Percentiles rank a stretch among this genome's conserved stretches.
Evolutionary conservation across 352 stramenopile genomes (phyloP).

Genomic region (Aphanomyces euteiches): DNA sequence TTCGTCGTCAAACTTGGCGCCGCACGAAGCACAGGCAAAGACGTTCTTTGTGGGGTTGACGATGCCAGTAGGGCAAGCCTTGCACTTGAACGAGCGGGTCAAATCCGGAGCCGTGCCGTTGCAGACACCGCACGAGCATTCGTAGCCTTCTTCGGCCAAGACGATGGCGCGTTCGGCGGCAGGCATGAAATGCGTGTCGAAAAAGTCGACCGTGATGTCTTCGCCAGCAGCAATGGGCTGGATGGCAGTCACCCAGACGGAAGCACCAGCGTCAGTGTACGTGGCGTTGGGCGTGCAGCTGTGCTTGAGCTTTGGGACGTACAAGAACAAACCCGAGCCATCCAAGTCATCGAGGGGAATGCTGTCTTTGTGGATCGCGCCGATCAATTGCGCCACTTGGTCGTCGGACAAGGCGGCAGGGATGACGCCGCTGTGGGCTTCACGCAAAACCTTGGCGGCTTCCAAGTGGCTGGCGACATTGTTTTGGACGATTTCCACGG

Average conservation of each 20-base stretch:
- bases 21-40: constrained; percentile 52
- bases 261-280: constrained; percentile 64
- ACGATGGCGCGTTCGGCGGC: constrained; percentile 53
- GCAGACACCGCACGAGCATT: constrained; percentile 60
- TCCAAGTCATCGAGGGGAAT: constrained; percentile 71
- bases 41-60: constrained; percentile 42
- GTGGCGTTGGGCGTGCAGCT: constrained; percentile 66
- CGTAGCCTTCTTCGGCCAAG: constrained; percentile 56
- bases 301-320: constrained; percentile 70
- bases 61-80: constrained; percentile 34
- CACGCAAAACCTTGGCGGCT: constrained; percentile 45
- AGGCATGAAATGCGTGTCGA: constrained; percentile 73
- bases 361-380: constrained; percentile 70
- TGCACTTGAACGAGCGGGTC: constrained; percentile 55
- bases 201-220: constrained; percentile 71
- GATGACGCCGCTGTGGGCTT: constrained; percentile 50
- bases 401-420: constrained; percentile 50
- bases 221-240: constrained; percentile 55
- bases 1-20: constrained; percentile 39
- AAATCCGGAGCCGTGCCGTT: constrained; percentile 44
- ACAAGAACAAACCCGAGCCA: constrained; percentile 67
- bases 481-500: neutral
- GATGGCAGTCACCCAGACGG: constrained; percentile 76
- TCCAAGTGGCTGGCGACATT: constrained; percentile 37
- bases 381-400: constrained; percentile 61